Evolutionary conservation across 176 grass and related monocot genomes (phyloP), one percentile per base, ranked within the genome.

Genomic region (Otatea glauca): DNA sequence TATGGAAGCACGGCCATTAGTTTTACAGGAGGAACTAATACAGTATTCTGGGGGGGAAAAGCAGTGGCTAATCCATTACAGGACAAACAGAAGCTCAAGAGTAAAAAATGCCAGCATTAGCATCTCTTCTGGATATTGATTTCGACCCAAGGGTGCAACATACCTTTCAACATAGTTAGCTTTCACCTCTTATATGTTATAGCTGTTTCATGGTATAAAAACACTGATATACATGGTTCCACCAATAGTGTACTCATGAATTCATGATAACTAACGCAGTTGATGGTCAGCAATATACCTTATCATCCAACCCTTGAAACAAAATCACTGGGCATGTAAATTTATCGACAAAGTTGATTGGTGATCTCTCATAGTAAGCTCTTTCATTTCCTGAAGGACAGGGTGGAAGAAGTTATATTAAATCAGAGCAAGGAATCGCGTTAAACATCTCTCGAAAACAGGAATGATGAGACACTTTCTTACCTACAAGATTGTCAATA

Each of bases 301-400:
- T 95, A 77, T 98, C 93, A 45, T 95, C 93, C 45, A 94, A 86
- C 34, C 95, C 95, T 90, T 98, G 95, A 85, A 98, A 98, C 49
- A 98, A 87, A 85, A 98, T 94, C 25, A 98, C 87, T 1, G 92
- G 95, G 24, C 95, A 93, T 13, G 87, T 88, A 90, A 94, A 98
- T 79, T 91, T 94, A 71, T 94, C 83, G 27, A 94, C 89, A 59
- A 89, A 94, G 67, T 98, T 98, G 78, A 98, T 98, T 23, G 92
- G 95, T 14, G 95, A 90, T 79, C 90, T 90, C 76, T 93, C 91
- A 65, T 85, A 90, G 65, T 89, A 98, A 68, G 72, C 92, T 1
- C 35, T 84, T 82, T 92, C 89, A 85, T 85, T 77, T 77, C 91
- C 96, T 98, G 12, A 65, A 93, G 83, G 73, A 75, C 67, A 77